phyloP scores from a whole-genome alignment of 495 filamentous ascomycete genomes.

The Astrocystis sublimbata region DNA sequence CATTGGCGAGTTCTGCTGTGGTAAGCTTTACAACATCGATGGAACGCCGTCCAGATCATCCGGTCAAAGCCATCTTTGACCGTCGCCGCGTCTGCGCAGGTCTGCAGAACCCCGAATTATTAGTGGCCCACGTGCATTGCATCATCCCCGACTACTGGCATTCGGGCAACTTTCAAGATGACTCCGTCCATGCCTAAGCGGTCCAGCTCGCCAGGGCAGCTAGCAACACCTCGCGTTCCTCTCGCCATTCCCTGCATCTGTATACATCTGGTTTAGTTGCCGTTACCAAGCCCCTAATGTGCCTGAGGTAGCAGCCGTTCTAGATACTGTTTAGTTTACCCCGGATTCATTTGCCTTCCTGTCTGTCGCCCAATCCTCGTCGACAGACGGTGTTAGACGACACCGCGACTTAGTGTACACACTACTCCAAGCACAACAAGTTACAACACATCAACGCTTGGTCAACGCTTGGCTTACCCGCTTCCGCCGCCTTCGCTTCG shows the following conservation, averaged over 20 bases:
- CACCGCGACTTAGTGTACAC: no score
- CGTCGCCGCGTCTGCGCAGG: not conserved
- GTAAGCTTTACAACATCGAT: constrained; percentile 22
- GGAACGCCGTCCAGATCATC: not conserved
- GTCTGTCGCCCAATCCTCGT: no score
- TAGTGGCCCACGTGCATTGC: constrained; percentile 18
- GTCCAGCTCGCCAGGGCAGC: no score
- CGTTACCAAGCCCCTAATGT: not conserved
- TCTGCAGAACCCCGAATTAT: not conserved
- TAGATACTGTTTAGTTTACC: no score
- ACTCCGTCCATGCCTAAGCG: no score
- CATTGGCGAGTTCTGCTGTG: constrained; percentile 11
- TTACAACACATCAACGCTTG: not conserved
- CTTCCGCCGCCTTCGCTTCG: no score
- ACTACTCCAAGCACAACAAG: not conserved
- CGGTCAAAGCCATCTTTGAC: not conserved
- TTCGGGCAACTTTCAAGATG: not conserved
- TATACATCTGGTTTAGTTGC: constrained; percentile 2
- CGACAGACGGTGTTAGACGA: no score
- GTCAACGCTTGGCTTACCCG: not conserved
- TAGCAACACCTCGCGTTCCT: no score
- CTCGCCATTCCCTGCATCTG: no score
- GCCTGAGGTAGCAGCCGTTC: not conserved
- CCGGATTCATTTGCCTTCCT: not conserved
- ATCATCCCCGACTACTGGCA: not conserved